phyloP scores from a whole-genome alignment of 73 alveolate genomes.

The Paramecium tetraurelia region DNA sequence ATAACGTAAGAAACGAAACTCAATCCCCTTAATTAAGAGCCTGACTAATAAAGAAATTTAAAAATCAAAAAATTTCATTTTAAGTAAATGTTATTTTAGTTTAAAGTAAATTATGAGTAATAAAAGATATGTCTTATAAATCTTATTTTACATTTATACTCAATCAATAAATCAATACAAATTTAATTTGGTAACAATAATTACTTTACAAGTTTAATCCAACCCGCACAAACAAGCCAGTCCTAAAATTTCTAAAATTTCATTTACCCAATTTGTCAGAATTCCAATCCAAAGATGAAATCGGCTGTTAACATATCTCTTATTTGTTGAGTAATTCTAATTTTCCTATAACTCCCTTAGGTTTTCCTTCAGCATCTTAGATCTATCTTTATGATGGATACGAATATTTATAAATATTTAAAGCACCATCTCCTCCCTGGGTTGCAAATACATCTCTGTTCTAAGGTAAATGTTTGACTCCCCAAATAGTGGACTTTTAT shows the following conservation, averaged over 20 bases:
- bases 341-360: constrained; percentile 96
- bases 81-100: background rate
- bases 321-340: constrained; percentile 92
- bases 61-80: background rate
- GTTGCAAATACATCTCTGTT: constrained; percentile 93
- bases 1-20: background rate
- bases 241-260: constrained; percentile 63
- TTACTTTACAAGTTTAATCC: constrained; percentile 93
- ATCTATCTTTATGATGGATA: constrained; percentile 96
- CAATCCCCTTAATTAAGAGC: background rate
- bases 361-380: constrained; percentile 94
- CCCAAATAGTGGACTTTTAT: constrained; percentile 98
- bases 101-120: background rate
- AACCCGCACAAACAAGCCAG: constrained; percentile 93
- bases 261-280: constrained; percentile 81
- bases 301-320: constrained; percentile 95
- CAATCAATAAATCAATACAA: constrained; percentile 73
- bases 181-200: constrained; percentile 90
- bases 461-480: constrained; percentile 96
- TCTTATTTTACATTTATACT: background rate
- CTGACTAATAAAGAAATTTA: background rate
- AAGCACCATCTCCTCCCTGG: constrained; percentile 97
- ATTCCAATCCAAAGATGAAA: constrained; percentile 97
- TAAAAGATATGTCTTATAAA: background rate
- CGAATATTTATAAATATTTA: constrained; percentile 91